A percentile compares a stretch with the other conserved stretches of the same genome.
Evolutionary conservation across 495 filamentous ascomycete species (phyloP).

Genomic region (Letharia columbiana): DNA sequence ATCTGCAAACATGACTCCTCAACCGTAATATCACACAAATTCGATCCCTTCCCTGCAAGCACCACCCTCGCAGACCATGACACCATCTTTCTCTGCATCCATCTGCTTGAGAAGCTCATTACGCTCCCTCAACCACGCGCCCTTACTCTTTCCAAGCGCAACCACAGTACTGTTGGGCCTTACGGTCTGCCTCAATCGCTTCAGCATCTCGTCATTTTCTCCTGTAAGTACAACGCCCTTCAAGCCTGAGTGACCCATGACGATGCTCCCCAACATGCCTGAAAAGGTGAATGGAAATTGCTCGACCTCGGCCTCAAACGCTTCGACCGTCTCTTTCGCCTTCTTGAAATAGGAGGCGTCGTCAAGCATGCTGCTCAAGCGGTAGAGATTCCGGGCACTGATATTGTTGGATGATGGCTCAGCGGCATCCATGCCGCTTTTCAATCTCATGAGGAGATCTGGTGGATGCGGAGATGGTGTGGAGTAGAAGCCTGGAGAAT

Average conservation of each 20-base stretch:
- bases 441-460: constrained; percentile 76
- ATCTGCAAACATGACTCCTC: neutral
- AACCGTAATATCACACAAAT: constrained; percentile 7
- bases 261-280: constrained; percentile 63
- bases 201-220: constrained; percentile 32
- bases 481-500: constrained; percentile 67
- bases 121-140: constrained; percentile 46
- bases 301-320: constrained; percentile 83
- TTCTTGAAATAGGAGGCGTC: constrained; percentile 54
- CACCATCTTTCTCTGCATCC: constrained; percentile 36
- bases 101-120: constrained; percentile 40
- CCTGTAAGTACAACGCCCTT: constrained; percentile 36
- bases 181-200: constrained; percentile 35
- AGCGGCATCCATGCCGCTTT: constrained; percentile 86
- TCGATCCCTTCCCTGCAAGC: constrained; percentile 36
- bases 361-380: constrained; percentile 61
- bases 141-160: constrained; percentile 42
- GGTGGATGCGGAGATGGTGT: constrained; percentile 55
- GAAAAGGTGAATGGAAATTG: constrained; percentile 88
- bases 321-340: constrained; percentile 65
- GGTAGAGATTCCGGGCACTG: constrained; percentile 72
- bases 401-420: constrained; percentile 84
- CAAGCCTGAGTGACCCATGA: constrained; percentile 43
- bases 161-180: constrained; percentile 39
- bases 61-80: constrained; percentile 45